Percentiles rank a stretch among this genome's conserved stretches.
phyloP scores from a whole-genome alignment of 2,329 filamentous ascomycete species.

The Aureobasidium pullulans region DNA sequence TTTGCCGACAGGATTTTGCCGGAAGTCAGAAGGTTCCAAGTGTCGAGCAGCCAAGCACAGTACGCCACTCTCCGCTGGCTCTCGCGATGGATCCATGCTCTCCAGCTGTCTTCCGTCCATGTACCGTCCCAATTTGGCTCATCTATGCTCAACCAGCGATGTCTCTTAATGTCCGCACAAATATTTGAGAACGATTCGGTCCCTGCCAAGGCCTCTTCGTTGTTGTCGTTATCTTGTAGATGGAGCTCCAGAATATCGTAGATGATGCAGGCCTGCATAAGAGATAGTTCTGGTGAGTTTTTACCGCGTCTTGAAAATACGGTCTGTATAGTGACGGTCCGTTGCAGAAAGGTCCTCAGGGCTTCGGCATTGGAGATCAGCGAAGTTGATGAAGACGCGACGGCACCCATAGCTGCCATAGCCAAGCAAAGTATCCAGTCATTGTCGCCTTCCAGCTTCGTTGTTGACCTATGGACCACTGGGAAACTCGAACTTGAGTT shows the following conservation, averaged over 20 bases:
- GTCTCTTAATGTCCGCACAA: constrained; percentile 2
- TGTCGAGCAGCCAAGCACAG: constrained; percentile 7
- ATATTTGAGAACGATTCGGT: not conserved
- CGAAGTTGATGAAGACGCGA: not conserved
- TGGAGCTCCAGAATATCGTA: constrained; percentile 1
- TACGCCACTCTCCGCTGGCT: constrained; percentile 8
- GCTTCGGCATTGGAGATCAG: not conserved
- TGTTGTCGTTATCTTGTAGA: not conserved
- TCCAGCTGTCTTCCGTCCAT: constrained; percentile 2
- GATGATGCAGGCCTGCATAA: constrained; percentile 1
- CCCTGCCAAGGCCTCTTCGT: not conserved
- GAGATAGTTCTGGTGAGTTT: not conserved
- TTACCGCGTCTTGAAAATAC: not conserved
- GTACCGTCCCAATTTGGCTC: not conserved
- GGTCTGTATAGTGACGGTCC: not conserved
- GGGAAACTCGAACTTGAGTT: not conserved
- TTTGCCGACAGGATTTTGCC: not conserved
- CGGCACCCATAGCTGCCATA: not conserved
- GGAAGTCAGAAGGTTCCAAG: not conserved
- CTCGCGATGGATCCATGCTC: not conserved
- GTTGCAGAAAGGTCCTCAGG: not conserved
- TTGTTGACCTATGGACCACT: not conserved
- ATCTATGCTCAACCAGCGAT: not conserved
- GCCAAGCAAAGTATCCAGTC: constrained; percentile 8
- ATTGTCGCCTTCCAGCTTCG: not conserved